Percentiles rank a stretch among this genome's conserved stretches.
Conservation (phyloP, 1,284 basidiomycete genomes). For the Fistulina hepatica region DNA sequence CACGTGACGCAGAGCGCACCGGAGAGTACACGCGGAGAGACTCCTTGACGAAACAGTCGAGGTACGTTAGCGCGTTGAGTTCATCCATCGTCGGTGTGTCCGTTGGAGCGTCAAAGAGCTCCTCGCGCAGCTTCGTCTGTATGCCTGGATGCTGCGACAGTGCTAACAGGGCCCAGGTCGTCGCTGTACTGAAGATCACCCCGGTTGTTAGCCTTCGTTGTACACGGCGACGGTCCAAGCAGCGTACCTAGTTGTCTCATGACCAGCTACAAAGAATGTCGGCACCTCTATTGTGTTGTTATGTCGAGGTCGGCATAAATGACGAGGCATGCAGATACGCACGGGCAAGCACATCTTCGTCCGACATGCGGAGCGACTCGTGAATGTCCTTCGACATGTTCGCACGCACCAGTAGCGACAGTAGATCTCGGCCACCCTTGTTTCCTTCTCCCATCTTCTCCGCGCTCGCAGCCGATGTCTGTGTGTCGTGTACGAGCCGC, state of each 20-base stretch:
- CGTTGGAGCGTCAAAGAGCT: slow-evolving; percentile 39
- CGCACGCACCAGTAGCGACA: slow-evolving; percentile 49
- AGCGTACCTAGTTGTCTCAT: slow-evolving; percentile 62
- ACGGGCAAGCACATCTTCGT: slow-evolving; percentile 70
- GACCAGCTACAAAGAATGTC: slow-evolving; percentile 57
- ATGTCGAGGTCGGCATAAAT: background rate
- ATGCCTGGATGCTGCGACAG: slow-evolving; percentile 43
- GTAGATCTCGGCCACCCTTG: slow-evolving; percentile 33
- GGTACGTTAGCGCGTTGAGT: slow-evolving; percentile 45
- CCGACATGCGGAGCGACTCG: slow-evolving; percentile 49
- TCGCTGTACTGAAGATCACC: slow-evolving; percentile 28
- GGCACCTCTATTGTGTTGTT: slow-evolving; percentile 33
- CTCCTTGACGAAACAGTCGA: slow-evolving; percentile 61
- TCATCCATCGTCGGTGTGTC: slow-evolving; percentile 54
- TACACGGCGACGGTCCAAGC: background rate
- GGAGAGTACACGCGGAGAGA: slow-evolving; percentile 56
- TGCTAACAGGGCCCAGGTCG: slow-evolving; percentile 52
- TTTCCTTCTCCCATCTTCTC: slow-evolving; percentile 18
- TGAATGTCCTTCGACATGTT: slow-evolving; percentile 53
- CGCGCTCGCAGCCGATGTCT: slow-evolving; percentile 21
- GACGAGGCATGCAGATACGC: slow-evolving; percentile 24
- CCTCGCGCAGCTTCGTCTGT: slow-evolving; percentile 60
- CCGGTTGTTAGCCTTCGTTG: background rate
- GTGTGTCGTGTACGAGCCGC: slow-evolving; percentile 36
- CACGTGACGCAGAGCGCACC: slow-evolving; percentile 43